Evolutionary conservation across 192 early-diverging fungal genomes (phyloP), one percentile per base, ranked within the genome.

Genomic region (Coemansia sp.): DNA sequence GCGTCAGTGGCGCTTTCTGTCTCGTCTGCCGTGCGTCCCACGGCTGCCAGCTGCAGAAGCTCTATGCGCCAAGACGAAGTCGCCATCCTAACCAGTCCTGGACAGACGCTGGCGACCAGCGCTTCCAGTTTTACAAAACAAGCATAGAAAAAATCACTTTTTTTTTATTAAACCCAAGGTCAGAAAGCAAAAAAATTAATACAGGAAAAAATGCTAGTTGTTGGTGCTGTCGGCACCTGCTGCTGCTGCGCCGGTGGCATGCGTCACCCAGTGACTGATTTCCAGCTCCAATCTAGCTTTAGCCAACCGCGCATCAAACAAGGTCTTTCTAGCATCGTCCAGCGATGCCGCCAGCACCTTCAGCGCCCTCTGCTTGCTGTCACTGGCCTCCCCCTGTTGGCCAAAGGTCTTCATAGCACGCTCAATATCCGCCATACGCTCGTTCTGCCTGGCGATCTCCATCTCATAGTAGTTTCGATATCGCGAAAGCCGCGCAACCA

Each of bases 241-340:
- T 6, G 36, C 36, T 38, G 5, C 36, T 38, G 36, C 36, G 36
- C 36, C 56, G 28, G 30, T 8, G 5, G n/a, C 33, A 63, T 33
- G 14, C n/a, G 49, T 20, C n/a, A 14, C 29, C 77, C 77, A 80
- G 28, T 33, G 30, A 2, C 60, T 57, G 18, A 80, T 66, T 25
- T 80, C 77, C 56, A 71, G 66, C 31, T 74, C 77, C 32, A 74
- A 57, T 11, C 77, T 68, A 5, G 62, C 36, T 18, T 64, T 71
- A 16, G 77, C 72, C 48, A 80, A 62, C 51, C 51, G 56, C 5
- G 77, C 77, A 2, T 80, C 77, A 34, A 29, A 29, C 48, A 80
- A 49, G 25, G 57, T 68, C 33, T 28, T 57, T 30, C 71, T 72
- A 33, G 72, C 77, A 31, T 80, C 69, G 28, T 63, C 57, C 25